Evolutionary conservation across 176 grass and related monocot species (phyloP).

Genomic region (Musa beccarii): DNA sequence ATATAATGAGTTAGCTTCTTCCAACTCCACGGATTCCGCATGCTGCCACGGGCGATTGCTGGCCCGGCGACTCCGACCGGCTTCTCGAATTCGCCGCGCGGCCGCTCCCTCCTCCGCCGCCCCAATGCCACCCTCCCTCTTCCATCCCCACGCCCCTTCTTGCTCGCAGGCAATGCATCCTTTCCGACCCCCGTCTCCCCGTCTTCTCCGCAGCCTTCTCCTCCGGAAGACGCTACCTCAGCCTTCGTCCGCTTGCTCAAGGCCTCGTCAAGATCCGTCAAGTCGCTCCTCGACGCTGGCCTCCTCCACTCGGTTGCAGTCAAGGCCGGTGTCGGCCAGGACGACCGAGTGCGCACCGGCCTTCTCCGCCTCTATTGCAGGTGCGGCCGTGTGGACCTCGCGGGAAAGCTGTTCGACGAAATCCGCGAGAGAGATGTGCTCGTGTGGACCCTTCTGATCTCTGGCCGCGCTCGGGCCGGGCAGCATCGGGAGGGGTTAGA

Average conservation of each 20-base stretch:
- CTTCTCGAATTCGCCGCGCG: background rate
- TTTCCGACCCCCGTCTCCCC: background rate
- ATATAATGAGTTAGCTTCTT: too few relatives aligned
- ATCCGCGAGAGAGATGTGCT: conserved; percentile 11
- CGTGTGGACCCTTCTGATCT: conserved; percentile 38
- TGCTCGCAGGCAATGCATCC: background rate
- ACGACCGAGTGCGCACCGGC: background rate
- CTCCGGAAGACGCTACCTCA: conserved; percentile 2
- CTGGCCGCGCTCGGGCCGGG: conserved; percentile 22
- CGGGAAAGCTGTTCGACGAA: conserved; percentile 21
- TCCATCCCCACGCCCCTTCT: background rate
- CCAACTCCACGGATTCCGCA: background rate
- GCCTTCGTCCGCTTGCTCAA: conserved; percentile 13
- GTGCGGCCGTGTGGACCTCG: background rate
- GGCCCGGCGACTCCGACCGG: background rate
- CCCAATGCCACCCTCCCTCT: background rate
- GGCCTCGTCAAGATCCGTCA: background rate
- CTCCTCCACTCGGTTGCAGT: conserved; percentile 13
- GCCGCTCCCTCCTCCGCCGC: background rate
- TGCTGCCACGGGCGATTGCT: background rate
- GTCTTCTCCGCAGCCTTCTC: background rate
- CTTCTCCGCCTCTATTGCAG: conserved; percentile 8
- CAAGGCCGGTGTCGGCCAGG: conserved; percentile 8
- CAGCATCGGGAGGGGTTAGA: conserved; percentile 23
- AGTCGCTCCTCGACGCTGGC: conserved; percentile 1